Conservation (phyloP, 164 flowering plant genomes). For the Umbilicus rupestris region DNA sequence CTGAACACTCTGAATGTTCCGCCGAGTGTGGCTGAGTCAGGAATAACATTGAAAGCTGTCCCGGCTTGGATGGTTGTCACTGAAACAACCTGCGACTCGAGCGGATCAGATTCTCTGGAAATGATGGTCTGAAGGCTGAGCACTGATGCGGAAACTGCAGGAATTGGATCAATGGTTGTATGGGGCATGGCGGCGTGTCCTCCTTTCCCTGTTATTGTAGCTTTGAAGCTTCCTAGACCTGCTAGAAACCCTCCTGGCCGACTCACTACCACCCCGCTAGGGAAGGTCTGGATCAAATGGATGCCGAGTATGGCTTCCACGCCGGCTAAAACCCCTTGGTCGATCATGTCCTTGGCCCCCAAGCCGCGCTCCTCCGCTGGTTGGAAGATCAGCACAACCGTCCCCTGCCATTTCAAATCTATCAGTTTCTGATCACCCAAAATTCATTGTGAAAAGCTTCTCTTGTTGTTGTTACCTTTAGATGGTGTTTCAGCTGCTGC, state of each 20-base stretch:
- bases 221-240: slow-evolving; percentile 66
- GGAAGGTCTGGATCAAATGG: slow-evolving; percentile 32
- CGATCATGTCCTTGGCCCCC: slow-evolving; percentile 59
- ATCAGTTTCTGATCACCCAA: background rate
- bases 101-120: slow-evolving; percentile 81
- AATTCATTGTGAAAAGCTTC: background rate
- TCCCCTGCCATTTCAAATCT: slow-evolving; percentile 36
- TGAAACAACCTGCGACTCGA: slow-evolving; percentile 62
- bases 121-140: slow-evolving; percentile 71
- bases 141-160: slow-evolving; percentile 67
- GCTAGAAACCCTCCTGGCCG: slow-evolving; percentile 62
- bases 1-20: slow-evolving; percentile 53
- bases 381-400: slow-evolving; percentile 72
- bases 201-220: slow-evolving; percentile 65
- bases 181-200: slow-evolving; percentile 87
- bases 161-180: slow-evolving; percentile 65
- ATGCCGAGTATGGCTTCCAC: slow-evolving; percentile 64
- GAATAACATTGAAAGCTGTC: slow-evolving; percentile 45
- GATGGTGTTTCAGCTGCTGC: background rate
- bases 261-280: slow-evolving; percentile 44
- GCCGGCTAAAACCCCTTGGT: slow-evolving; percentile 44
- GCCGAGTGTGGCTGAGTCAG: slow-evolving; percentile 50
- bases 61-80: slow-evolving; percentile 43
- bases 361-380: slow-evolving; percentile 79
- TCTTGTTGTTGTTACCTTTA: slow-evolving; percentile 1